These are phyloP conservation scores for Leonotis leonurus DNA, from an alignment of 257 asterid genomes.

Conservation along the genomic window DNA sequence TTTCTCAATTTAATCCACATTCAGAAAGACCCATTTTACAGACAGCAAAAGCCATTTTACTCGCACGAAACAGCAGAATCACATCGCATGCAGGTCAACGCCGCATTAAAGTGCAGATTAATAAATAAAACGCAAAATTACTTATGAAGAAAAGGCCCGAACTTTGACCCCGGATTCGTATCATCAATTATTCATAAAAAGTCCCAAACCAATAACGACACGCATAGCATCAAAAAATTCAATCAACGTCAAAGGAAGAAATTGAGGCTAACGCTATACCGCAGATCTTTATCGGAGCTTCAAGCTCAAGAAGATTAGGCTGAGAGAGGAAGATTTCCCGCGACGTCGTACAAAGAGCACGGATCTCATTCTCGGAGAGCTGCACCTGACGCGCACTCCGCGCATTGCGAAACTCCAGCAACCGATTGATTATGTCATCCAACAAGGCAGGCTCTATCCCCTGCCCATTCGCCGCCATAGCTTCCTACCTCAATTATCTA, in stretches of 20 bases:
- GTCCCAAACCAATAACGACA: neutral
- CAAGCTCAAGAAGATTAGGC: slow-evolving; percentile 78
- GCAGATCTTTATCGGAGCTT: slow-evolving; percentile 85
- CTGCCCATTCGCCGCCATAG: slow-evolving; percentile 50
- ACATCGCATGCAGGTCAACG: neutral
- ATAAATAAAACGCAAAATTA: neutral
- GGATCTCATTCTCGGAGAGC: slow-evolving; percentile 79
- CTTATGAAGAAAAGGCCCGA: neutral
- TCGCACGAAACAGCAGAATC: neutral
- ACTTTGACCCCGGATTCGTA: slow-evolving; percentile 8
- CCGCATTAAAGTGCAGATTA: neutral
- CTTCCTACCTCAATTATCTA: neutral
- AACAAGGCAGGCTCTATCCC: slow-evolving; percentile 61
- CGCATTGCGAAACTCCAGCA: slow-evolving; percentile 60
- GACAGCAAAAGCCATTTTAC: neutral
- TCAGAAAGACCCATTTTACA: neutral
- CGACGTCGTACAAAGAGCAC: slow-evolving; percentile 53
- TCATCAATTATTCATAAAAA: neutral
- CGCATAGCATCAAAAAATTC: neutral
- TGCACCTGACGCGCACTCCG: slow-evolving; percentile 71
- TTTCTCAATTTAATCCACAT: neutral
- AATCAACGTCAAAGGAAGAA: neutral
- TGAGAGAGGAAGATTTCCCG: slow-evolving; percentile 72
- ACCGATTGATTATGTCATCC: slow-evolving; percentile 67
- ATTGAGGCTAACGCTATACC: slow-evolving; percentile 25